Conservation (phyloP, 1,284 basidiomycete species). For the Neolentinus lepideus region DNA sequence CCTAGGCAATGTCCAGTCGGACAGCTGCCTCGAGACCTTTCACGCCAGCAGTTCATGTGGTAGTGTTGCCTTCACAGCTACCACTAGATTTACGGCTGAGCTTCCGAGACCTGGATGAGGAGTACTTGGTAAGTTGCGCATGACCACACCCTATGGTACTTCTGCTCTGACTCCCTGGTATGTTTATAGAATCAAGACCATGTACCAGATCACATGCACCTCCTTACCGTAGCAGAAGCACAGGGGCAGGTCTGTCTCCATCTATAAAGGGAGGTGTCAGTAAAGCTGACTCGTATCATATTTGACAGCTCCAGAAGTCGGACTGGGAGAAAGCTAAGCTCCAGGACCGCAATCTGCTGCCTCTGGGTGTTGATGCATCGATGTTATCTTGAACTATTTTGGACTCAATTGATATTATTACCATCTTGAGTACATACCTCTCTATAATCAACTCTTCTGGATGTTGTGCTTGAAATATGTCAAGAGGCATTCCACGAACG, state of each 20-base stretch:
- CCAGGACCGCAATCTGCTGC: conserved; percentile 43
- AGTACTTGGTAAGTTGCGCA: conserved; percentile 38
- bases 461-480: neutral
- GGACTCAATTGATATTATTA: neutral
- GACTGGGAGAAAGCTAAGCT: conserved; percentile 30
- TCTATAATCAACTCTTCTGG: neutral
- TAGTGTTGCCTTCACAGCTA: conserved; percentile 64
- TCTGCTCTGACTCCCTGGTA: conserved; percentile 1
- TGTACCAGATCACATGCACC: conserved; percentile 72
- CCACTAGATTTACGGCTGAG: conserved; percentile 61
- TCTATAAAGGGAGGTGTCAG: conserved; percentile 1
- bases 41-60: conserved; percentile 59
- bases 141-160: neutral
- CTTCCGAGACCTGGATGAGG: conserved; percentile 62
- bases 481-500: neutral
- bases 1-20: conserved; percentile 45
- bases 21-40: conserved; percentile 52
- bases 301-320: conserved; percentile 29
- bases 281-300: conserved; percentile 12
- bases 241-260: conserved; percentile 43
- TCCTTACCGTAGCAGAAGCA: conserved; percentile 53
- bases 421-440: neutral
- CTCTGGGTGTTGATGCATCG: conserved; percentile 39
- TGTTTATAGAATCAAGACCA: conserved; percentile 46
- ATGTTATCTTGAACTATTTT: conserved; percentile 14